Conservation (phyloP, 148 eudicot species). For the Amaranthus cruentus region DNA sequence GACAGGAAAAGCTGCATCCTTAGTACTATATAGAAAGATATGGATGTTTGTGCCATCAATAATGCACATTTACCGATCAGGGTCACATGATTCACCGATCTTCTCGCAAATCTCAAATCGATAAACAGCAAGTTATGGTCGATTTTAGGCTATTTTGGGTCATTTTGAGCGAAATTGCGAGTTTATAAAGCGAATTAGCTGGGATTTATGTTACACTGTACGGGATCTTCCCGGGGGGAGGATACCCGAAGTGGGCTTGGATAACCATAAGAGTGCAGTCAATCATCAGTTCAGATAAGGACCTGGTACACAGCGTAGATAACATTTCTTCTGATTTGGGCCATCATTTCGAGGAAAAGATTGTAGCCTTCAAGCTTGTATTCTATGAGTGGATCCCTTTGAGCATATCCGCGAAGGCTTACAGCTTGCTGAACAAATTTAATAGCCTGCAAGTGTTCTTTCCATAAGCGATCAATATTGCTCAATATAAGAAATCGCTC, state of each 20-base stretch:
- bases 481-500: constrained; percentile 86
- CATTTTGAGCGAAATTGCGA: too few species aligned
- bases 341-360: constrained; percentile 98
- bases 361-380: constrained; percentile 99
- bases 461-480: constrained; percentile 97
- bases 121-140: too few species aligned
- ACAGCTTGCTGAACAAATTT: constrained; percentile 99
- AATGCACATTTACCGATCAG: neutral
- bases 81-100: too few species aligned
- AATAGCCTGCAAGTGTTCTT: constrained; percentile 95
- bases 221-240: too few species aligned
- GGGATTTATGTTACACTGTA: too few species aligned
- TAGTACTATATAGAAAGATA: neutral
- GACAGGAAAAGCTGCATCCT: constrained; percentile 1
- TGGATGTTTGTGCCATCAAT: neutral
- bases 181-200: too few species aligned
- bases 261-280: neutral
- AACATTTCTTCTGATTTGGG: constrained; percentile 92
- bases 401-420: constrained; percentile 96
- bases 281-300: constrained; percentile 19
- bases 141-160: too few species aligned
- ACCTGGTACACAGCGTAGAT: constrained; percentile 97
- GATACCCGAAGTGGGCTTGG: neutral
- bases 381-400: constrained; percentile 95
- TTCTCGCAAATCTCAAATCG: too few species aligned